Evolutionary conservation across 2,329 filamentous ascomycete genomes (phyloP).

Genomic region (Colletotrichum sp.): DNA sequence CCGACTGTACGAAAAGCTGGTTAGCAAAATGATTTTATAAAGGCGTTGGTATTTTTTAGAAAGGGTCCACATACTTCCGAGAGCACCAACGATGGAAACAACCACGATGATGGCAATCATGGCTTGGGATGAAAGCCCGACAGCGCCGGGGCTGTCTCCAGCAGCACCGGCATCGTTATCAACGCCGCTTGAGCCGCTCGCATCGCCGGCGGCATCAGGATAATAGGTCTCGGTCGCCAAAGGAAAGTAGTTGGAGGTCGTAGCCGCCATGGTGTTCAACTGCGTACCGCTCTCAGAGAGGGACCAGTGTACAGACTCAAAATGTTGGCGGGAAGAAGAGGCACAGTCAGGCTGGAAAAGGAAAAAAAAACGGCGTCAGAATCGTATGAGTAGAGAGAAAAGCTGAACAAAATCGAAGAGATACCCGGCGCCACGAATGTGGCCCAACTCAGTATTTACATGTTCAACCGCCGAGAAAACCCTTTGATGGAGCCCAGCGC

Average conservation of each 20-base stretch:
- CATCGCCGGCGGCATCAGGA: conserved; percentile 35
- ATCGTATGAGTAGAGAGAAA: conserved; percentile 19
- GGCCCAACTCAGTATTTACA: conserved; percentile 22
- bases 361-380: conserved; percentile 9
- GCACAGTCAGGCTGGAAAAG: neutral
- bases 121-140: conserved; percentile 70
- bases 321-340: neutral
- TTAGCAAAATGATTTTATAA: neutral
- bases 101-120: conserved; percentile 78
- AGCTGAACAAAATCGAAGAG: conserved; percentile 18
- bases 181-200: conserved; percentile 39
- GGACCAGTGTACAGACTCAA: neutral
- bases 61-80: conserved; percentile 64
- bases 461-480: neutral
- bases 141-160: conserved; percentile 63
- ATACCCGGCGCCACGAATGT: conserved; percentile 22
- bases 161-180: conserved; percentile 68
- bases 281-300: neutral
- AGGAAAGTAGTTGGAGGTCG: conserved; percentile 43
- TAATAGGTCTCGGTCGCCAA: conserved; percentile 46
- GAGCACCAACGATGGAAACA: conserved; percentile 68
- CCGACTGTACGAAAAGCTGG: conserved; percentile 50
- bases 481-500: neutral
- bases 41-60: neutral
- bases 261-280: conserved; percentile 40